Evolutionary conservation across 73 alveolate species (phyloP).

Genomic region (Tetrahymena malaccensis): DNA sequence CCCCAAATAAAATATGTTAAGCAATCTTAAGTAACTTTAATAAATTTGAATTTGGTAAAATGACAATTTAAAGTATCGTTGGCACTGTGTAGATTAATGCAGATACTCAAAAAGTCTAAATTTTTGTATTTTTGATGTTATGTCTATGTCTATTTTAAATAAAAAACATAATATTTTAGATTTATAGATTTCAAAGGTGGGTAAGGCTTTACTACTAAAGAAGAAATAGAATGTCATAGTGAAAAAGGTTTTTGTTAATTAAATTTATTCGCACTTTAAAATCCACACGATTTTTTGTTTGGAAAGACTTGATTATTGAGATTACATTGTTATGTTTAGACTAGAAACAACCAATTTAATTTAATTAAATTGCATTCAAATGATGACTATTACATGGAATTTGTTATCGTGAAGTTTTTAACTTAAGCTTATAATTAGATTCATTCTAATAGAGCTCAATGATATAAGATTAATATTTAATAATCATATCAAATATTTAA

Average conservation of each 20-base stretch:
- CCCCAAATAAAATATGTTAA: too few species aligned
- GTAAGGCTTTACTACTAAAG: background rate
- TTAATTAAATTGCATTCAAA: background rate
- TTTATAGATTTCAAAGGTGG: background rate
- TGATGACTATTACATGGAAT: background rate
- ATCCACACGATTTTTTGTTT: background rate
- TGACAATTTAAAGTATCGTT: too few species aligned
- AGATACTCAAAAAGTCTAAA: background rate
- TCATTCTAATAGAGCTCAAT: background rate
- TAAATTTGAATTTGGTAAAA: too few species aligned
- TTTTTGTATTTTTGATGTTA: too few species aligned
- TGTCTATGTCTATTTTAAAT: background rate
- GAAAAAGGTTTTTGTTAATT: background rate
- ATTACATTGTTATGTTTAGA: background rate
- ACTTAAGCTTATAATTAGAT: background rate
- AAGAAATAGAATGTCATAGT: background rate
- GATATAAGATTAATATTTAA: background rate
- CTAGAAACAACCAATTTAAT: background rate
- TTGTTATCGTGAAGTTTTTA: background rate
- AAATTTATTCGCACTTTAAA: background rate
- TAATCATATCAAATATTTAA: background rate
- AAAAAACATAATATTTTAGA: too few species aligned
- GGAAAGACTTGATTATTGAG: background rate
- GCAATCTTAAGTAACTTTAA: too few species aligned
- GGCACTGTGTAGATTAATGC: too few species aligned